phyloP scores from a whole-genome alignment of 2,329 filamentous ascomycete species.

The Escovopsis sp. region DNA sequence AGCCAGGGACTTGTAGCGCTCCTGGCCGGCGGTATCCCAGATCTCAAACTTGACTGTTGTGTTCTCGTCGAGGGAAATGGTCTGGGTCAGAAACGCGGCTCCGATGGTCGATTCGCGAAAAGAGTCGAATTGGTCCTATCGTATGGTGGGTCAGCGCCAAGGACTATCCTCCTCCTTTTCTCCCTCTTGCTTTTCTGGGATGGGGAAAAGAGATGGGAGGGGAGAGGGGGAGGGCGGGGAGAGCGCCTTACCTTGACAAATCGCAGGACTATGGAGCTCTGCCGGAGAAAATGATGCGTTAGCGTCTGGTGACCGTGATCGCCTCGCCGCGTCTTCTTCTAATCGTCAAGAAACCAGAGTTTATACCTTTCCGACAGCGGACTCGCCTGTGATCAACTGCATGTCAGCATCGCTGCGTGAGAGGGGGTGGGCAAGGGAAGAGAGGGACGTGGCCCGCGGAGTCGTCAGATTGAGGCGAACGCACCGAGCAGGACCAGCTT shows the following conservation, averaged over 20 bases:
- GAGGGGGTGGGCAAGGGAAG: neutral
- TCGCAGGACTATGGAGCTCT: constrained; percentile 95
- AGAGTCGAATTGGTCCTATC: constrained; percentile 91
- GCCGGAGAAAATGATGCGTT: constrained; percentile 2
- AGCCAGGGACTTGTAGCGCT: constrained; percentile 95
- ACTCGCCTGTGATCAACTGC: constrained; percentile 56
- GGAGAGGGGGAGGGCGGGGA: neutral
- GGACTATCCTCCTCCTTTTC: neutral
- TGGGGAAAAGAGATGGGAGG: neutral
- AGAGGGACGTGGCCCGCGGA: no score
- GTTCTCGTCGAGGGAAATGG: constrained; percentile 92
- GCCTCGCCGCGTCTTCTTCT: neutral
- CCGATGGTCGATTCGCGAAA: constrained; percentile 97
- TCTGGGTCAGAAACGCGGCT: constrained; percentile 96
- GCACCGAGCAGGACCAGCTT: constrained; percentile 93
- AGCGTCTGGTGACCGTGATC: neutral
- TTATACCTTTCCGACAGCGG: constrained; percentile 89
- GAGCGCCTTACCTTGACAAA: constrained; percentile 72
- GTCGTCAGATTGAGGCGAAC: constrained; percentile 13
- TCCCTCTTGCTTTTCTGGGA: neutral
- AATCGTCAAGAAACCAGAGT: neutral
- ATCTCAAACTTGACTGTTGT: constrained; percentile 99
- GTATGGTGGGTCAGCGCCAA: constrained; percentile 6
- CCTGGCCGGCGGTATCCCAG: constrained; percentile 97
- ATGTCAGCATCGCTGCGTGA: constrained; percentile 4